Evolutionary conservation across 2,329 filamentous ascomycete genomes (phyloP), one percentile per base, ranked within the genome.

Genomic region (Fusarium xylarioides): DNA sequence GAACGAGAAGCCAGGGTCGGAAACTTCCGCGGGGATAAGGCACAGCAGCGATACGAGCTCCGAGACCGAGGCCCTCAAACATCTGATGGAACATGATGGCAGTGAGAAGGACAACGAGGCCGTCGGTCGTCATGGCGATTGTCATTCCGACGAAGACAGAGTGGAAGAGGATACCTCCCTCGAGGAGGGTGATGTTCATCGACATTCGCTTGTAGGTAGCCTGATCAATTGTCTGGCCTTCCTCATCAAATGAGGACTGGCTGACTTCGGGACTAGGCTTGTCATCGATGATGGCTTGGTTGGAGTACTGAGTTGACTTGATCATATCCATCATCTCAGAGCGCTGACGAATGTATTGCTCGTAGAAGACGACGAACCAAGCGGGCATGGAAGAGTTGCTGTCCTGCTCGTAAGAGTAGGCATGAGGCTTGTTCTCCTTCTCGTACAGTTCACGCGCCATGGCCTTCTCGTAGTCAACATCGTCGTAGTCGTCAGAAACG

Each of bases 151-250:
- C 91, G 79, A 93, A 93, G 66, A 95, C 88, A 68, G 90, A 93
- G 82, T 95, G 92, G 79, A 95, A 95, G 16, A 95, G 85, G 72
- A 95, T 95, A 68, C 92, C 92, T 63, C 92, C 91, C 80, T 95
- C 92, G 10, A 95, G 87, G 6, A 95, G 86, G 9, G 92, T 88
- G 73, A 93, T 93, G 81, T 95, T 92, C 75, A 93, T 85, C 6
- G 92, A 87, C 80, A 91, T 88, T 76, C 90, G 92, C 77, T 89
- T 87, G 80, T 88, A 86, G 11, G 86, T 81, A 14, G 80, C 65
- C 10, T 85, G 83, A 70, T 87, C 84, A 19, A 87, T 83, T 0
- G 78, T 70, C 65, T 84, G 80, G 18, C 83, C 83, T 60, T 87
- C 84, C 44, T 83, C 82, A 54, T 87, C 86, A 44, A 83, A 80